phyloP scores from a whole-genome alignment of 352 stramenopile species.

The Pythium sukuiense region DNA sequence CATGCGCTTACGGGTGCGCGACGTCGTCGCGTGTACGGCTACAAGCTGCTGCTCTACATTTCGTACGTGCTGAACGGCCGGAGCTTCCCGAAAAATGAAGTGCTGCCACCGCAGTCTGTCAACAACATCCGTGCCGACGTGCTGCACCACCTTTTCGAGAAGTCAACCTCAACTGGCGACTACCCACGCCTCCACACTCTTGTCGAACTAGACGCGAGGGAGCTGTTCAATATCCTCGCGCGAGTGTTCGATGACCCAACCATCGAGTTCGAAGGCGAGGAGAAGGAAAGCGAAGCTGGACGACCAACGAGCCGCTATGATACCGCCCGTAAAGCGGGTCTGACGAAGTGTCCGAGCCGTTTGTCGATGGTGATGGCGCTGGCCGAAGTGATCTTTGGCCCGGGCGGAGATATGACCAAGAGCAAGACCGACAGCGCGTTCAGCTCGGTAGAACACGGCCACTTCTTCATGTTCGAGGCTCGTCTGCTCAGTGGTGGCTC shows the following conservation, averaged over 20 bases:
- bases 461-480: conserved; percentile 91
- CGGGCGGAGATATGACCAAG: conserved; percentile 30
- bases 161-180: conserved; percentile 33
- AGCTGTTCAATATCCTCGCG: conserved; percentile 81
- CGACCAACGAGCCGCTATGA: conserved; percentile 73
- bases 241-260: conserved; percentile 81
- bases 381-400: conserved; percentile 77
- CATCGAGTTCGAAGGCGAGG: conserved; percentile 85
- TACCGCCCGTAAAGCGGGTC: conserved; percentile 64
- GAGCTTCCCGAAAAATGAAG: conserved; percentile 86
- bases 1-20: conserved; percentile 54
- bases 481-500: conserved; percentile 79
- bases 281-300: conserved; percentile 40
- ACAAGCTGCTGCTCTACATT: conserved; percentile 91
- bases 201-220: conserved; percentile 76
- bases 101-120: conserved; percentile 61
- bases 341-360: conserved; percentile 78
- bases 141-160: conserved; percentile 86
- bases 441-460: conserved; percentile 79
- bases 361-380: conserved; percentile 85
- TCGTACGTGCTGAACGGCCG: conserved; percentile 90
- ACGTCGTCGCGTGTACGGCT: conserved; percentile 69
- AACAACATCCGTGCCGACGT: conserved; percentile 77
- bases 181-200: conserved; percentile 79
- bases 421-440: conserved; percentile 42